Base-by-base conservation (phyloP, 495 filamentous ascomycete genomes). In the Thermothielavioides terrestris region DNA sequence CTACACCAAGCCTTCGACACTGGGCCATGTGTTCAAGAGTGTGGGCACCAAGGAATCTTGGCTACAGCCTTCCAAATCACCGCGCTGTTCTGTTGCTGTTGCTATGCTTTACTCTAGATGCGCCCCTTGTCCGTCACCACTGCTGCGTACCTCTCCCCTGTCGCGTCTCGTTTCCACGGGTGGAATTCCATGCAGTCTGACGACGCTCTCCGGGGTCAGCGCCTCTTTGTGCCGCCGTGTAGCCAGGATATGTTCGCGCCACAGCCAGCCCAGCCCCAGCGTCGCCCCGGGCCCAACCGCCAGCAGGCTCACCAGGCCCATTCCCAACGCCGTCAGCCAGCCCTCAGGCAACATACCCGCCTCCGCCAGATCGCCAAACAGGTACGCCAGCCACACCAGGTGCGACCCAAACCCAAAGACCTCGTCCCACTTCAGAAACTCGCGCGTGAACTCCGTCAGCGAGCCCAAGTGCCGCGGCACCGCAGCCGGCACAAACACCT, bases 271-370 rank as follows among this genome's bases (percentile, higher is more conserved):
- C 27, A 50, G 6, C 3, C 56, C 56, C 1, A 50, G 4, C 20
- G 52, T 46, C 2, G 52, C 53, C n/a, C 52, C 52, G 0, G 56
- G 56, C 28, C 56, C 56, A 15, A 53, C 22, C 11, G 37, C 26
- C 39, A 49, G 11, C 30, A 55, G 7, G 9, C 48, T 27, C 21
- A 43, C 34, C 21, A 39, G 18, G 6, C 50, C 52, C 23, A 43
- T 1, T 8, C 15, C 28, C 20, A 53, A 11, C 0, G 51, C 50
- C 31, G 11, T 42, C 6, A 35, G 23, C 52, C 56, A 59, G 5
- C 52, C 49, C 52, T 53, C 50, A 23, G 37, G 21, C 41, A 59
- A 22, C 56, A 59, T 55, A 6, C 53, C 56, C 28, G 49, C 56
- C 1, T 22, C 25, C 46, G 17, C 26, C 45, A 55, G 30, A 20